A percentile compares a stretch with the other conserved stretches of the same genome.
Conservation (phyloP, 164 flowering plant genomes). For the Platanus orientalis region DNA sequence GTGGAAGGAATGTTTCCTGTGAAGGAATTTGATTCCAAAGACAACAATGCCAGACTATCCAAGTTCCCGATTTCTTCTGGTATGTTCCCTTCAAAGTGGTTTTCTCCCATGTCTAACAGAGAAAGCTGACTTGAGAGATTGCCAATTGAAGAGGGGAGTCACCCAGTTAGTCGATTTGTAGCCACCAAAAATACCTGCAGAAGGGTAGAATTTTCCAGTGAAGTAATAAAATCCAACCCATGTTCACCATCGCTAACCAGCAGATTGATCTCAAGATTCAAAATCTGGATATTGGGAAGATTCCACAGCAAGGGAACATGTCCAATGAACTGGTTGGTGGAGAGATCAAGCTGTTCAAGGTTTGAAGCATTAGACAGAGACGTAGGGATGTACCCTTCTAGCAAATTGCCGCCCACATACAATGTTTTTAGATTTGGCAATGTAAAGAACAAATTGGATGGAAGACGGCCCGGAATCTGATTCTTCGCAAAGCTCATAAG, state of each 20-base stretch:
- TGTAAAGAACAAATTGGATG: constrained; percentile 1
- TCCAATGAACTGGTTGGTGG: constrained; percentile 11
- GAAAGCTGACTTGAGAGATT: constrained; percentile 10
- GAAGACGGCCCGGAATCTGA: constrained; percentile 8
- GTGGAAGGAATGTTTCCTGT: constrained; percentile 9
- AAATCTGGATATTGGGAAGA: not conserved
- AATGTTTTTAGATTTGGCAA: constrained; percentile 8
- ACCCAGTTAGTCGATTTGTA: constrained; percentile 11
- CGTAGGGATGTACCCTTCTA: constrained; percentile 12
- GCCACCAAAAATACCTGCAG: constrained; percentile 9
- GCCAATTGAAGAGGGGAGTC: constrained; percentile 8
- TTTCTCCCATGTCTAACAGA: constrained; percentile 8
- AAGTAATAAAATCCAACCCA: constrained; percentile 12
- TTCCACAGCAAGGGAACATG: constrained; percentile 6
- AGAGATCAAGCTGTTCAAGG: constrained; percentile 7
- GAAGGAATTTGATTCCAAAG: constrained; percentile 1
- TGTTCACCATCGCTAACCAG: constrained; percentile 1
- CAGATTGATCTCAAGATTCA: constrained; percentile 9
- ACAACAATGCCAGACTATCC: constrained; percentile 1
- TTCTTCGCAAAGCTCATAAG: not conserved
- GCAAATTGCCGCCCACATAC: constrained; percentile 7
- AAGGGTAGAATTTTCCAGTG: constrained; percentile 9
- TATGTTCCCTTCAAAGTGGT: constrained; percentile 11
- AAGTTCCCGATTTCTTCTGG: constrained; percentile 16
- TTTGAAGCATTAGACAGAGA: constrained; percentile 17